Evolutionary conservation across 768 basidiomycete genomes (phyloP).

Genomic region (Panus rudis): DNA sequence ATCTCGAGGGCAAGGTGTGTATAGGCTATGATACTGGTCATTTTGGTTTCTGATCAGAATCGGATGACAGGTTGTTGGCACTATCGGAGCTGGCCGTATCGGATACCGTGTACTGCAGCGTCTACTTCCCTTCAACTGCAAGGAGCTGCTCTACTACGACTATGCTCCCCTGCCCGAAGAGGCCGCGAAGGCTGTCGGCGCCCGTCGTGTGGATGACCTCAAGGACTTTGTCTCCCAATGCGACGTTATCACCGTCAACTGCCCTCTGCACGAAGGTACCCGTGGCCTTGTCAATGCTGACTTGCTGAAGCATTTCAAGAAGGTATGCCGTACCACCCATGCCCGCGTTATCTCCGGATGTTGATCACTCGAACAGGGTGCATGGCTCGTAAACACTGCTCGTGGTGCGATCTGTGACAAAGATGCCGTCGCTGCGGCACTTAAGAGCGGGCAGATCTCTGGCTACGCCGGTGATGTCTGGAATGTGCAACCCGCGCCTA

Average conservation of each 20-base stretch:
- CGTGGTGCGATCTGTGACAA: conserved; percentile 85
- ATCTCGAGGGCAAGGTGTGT: conserved; percentile 88
- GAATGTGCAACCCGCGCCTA: conserved; percentile 80
- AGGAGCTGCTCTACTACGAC: conserved; percentile 88
- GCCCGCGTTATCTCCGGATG: too few relatives aligned
- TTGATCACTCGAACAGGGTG: too few relatives aligned
- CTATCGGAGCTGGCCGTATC: conserved; percentile 76
- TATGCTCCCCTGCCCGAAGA: conserved; percentile 69
- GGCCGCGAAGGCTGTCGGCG: conserved; percentile 59
- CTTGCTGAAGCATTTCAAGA: conserved; percentile 83
- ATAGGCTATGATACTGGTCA: too few relatives aligned
- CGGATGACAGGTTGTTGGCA: conserved; percentile 89
- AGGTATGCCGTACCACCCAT: too few relatives aligned
- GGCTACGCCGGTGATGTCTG: conserved; percentile 59
- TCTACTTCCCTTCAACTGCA: conserved; percentile 76
- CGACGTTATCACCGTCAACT: conserved; percentile 83
- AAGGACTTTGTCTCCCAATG: conserved; percentile 56
- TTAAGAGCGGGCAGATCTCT: conserved; percentile 64
- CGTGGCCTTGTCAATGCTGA: conserved; percentile 75
- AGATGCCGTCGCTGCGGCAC: conserved; percentile 65
- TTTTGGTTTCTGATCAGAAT: too few relatives aligned
- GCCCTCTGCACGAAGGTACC: conserved; percentile 82
- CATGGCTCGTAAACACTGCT: conserved; percentile 74
- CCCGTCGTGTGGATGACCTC: conserved; percentile 71
- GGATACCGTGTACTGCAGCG: conserved; percentile 85